Evolutionary conservation across 164 flowering plant species (phyloP), one percentile per base, ranked within the genome.

Genomic region (Berberis vulgaris): DNA sequence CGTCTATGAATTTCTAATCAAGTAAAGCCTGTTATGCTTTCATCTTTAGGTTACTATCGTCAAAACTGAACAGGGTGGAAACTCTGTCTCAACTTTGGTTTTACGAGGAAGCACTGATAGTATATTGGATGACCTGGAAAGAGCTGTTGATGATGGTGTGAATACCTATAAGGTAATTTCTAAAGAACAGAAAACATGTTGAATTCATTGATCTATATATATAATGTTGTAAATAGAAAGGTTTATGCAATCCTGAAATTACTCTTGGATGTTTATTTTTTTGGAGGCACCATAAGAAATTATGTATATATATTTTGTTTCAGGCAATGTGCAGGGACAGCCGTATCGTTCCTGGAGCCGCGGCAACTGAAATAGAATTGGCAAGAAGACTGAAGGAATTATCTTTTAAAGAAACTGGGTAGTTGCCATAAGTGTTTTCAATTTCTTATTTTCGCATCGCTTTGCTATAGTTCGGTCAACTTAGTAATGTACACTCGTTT

Each of bases 101-200:
- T 69, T 94, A 62, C 83, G 99, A 55, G 97, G 88, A 73, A 95
- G 99, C 70, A 91, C 99, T 68, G 97, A 95, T 52, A 95, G 99
- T 74, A 95, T 95, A 72, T 68, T 95, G 57, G 99, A 95, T 79
- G 99, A 91, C 72, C 99, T 94, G 76, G 99, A 91, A 80, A 87
- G 96, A 75, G 99, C 99, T 53, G 89, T 93, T 68, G 98, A 93
- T 81, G 97, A 93, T 79, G 97, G 97, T 66, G 98, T 89, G 7
- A 94, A 94, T 65, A 83, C 97, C 10, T 94, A 88, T 77, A 91
- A 89, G 97, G 99, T 87, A 70, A 57, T 41, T 26, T 59, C 9
- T 6, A 42, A 47, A 38, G 1, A 47, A 49, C 42, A 56, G 38
- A 1, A 4, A 47, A 47, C 10, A 26, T 47, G 9, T 47, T 52